Evolutionary conservation across 108 stramenopile genomes (phyloP).

Genomic region (Nitzschia palea): DNA sequence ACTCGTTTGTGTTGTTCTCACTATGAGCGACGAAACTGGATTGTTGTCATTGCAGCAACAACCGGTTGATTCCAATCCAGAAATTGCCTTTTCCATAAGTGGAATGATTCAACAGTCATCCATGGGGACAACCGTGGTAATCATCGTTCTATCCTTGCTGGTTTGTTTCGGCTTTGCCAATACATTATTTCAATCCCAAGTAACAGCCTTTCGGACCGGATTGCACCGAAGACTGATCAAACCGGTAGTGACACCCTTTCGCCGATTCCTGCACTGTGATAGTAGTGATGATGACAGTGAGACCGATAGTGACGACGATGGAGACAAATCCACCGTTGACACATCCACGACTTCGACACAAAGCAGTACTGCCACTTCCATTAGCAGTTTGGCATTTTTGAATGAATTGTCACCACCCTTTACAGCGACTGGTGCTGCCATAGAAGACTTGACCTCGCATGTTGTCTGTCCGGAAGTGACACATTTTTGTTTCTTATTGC

Average conservation of each 20-base stretch:
- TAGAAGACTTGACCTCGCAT: neutral
- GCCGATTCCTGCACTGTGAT: neutral
- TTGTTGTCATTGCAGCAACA: too few species aligned
- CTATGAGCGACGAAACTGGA: too few species aligned
- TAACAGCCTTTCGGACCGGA: neutral
- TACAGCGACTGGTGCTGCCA: neutral
- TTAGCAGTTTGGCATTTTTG: neutral
- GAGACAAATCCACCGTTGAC: neutral
- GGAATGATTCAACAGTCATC: slow-evolving; percentile 25
- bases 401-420: slow-evolving; percentile 17
- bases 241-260: neutral
- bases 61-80: too few species aligned
- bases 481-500: slow-evolving; percentile 61
- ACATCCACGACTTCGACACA: neutral
- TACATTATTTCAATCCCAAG: neutral
- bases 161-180: neutral
- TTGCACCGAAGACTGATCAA: neutral
- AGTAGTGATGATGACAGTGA: neutral
- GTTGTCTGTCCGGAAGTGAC: slow-evolving; percentile 16
- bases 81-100: too few species aligned
- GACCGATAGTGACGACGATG: neutral
- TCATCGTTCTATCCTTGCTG: neutral
- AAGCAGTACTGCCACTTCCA: neutral
- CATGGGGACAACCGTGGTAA: too few species aligned
- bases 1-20: too few species aligned